Percentiles rank a stretch among this genome's conserved stretches.
Conservation (phyloP, 1,284 basidiomycete genomes). For the Pterulicium gracile region DNA sequence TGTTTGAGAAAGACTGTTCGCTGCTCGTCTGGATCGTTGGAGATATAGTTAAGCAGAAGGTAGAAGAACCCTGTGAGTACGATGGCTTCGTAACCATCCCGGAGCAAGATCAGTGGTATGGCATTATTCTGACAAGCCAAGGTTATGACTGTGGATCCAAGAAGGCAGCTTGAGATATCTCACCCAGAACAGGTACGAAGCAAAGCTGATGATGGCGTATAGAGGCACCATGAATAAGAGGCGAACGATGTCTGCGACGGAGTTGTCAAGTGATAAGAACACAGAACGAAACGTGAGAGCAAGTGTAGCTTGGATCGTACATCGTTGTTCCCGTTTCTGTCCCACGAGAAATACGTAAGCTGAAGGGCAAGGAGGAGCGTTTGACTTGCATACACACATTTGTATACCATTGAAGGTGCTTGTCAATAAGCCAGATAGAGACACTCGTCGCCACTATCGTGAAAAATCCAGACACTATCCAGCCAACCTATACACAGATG, state of each 20-base stretch:
- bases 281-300: neutral
- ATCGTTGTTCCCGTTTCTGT: conserved; percentile 59
- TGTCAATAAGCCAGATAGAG: conserved; percentile 64
- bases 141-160: conserved; percentile 10
- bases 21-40: conserved; percentile 52
- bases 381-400: conserved; percentile 31
- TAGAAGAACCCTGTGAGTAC: conserved; percentile 74
- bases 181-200: conserved; percentile 68
- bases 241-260: conserved; percentile 54
- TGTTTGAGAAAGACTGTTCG: conserved; percentile 47
- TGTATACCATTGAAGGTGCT: conserved; percentile 66
- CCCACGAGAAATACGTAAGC: conserved; percentile 1
- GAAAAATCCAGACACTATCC: conserved; percentile 59
- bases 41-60: conserved; percentile 63
- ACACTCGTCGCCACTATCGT: conserved; percentile 39
- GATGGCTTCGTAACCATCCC: conserved; percentile 62
- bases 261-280: neutral
- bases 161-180: conserved; percentile 9
- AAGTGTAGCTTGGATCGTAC: conserved; percentile 23
- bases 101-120: conserved; percentile 49
- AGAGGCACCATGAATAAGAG: conserved; percentile 74
- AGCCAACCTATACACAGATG: conserved; percentile 54
- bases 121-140: conserved; percentile 41
- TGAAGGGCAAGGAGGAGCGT: neutral
- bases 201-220: conserved; percentile 57